Evolutionary conservation across 2,329 filamentous ascomycete species (phyloP), one percentile per base, ranked within the genome.

Genomic region (Diaporthe longicolla): DNA sequence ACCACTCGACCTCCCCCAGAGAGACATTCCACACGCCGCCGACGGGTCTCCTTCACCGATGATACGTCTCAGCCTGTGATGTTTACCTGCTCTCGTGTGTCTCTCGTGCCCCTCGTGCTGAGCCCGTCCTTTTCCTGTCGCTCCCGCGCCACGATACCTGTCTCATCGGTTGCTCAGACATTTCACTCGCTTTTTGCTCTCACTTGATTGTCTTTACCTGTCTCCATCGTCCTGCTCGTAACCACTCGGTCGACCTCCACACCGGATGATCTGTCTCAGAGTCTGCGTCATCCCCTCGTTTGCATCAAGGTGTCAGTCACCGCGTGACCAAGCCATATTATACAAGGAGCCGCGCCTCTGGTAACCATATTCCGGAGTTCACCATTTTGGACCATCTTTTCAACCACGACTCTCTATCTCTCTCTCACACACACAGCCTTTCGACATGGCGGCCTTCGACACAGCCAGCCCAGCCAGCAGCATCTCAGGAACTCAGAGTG

Each of bases 91-190:
- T 37, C 57, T 52, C 48, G 24, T 52, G 57, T 55, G 58, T 21
- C 73, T 61, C 55, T 52, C 21, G 32, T 68, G 61, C 45, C 48
- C 40, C 69, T 72, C 55, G 72, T 71, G 68, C 65, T 73, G 71
- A 57, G 48, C 65, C 48, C 45, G 50, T 48, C 45, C 37, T 45
- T 59, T 52, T 21, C 21, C 71, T 73, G 70, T 75, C 71, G 52
- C 58, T 73, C 68, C 52, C 43, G 71, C 70, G 40, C 66, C 66
- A 73, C 71, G 35, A 66, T 59, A 55, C 29, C 66, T 71, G 71
- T 73, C 73, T 75, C 57, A 68, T 70, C 65, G 32, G 65, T 66
- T 65, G 37, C 72, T 73, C 58, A 43, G 63, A 68, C 63, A 68
- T 54, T 11, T 40, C 72, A 52, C 68, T 71, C 58, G 29, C 58